phyloP scores from a whole-genome alignment of 1,139 yeast genomes.

The Nakaseomyces sp. region DNA sequence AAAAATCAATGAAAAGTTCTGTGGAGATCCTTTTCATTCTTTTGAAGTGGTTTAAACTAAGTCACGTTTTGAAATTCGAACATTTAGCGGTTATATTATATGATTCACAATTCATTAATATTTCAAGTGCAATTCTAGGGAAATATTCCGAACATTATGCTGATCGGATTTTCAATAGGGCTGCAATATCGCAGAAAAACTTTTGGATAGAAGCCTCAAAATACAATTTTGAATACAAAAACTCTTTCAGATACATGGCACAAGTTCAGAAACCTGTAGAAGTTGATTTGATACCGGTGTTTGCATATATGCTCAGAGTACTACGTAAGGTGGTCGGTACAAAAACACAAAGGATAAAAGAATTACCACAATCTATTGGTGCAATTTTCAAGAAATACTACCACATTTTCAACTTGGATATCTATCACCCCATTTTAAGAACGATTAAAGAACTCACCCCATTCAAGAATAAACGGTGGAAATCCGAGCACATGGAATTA shows the following conservation, averaged over 20 bases:
- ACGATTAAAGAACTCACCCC: constrained; percentile 76
- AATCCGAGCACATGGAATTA: constrained; percentile 83
- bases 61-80: constrained; percentile 72
- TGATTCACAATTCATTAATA: constrained; percentile 58
- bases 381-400: constrained; percentile 26
- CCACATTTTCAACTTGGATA: constrained; percentile 46
- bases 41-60: constrained; percentile 68
- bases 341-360: constrained; percentile 30
- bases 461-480: constrained; percentile 92
- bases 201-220: constrained; percentile 36
- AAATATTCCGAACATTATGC: constrained; percentile 32
- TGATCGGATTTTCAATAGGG: constrained; percentile 35
- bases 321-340: constrained; percentile 25
- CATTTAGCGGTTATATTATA: constrained; percentile 62
- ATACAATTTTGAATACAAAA: constrained; percentile 14
- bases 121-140: constrained; percentile 34
- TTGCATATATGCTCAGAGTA: constrained; percentile 21
- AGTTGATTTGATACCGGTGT: constrained; percentile 32
- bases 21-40: constrained; percentile 46
- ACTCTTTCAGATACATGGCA: constrained; percentile 6
- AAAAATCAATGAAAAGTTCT: constrained; percentile 54
- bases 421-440: constrained; percentile 64
- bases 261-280: constrained; percentile 8
- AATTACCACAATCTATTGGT: constrained; percentile 30
- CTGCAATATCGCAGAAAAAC: constrained; percentile 37